Evolutionary conservation across 192 early-diverging fungal species (phyloP).

Genomic region (Umbelopsis ramanniana): DNA sequence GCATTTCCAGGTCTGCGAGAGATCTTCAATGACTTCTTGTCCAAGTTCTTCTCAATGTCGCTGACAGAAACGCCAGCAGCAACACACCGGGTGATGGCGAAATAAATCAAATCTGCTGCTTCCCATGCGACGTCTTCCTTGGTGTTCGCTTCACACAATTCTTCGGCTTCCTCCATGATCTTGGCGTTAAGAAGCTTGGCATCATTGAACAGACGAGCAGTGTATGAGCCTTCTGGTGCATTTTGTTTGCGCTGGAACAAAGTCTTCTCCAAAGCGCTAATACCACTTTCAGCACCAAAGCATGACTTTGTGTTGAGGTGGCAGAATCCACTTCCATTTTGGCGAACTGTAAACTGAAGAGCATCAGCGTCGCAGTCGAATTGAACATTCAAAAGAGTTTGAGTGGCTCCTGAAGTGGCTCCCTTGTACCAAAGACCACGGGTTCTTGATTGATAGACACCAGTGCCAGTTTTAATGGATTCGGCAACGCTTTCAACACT

Average conservation of each 20-base stretch:
- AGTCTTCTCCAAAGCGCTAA: constrained; percentile 72
- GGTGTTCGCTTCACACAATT: constrained; percentile 80
- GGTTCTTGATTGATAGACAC: constrained; percentile 91
- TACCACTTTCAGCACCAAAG: constrained; percentile 82
- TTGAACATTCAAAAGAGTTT: constrained; percentile 76
- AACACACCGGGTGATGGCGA: constrained; percentile 88
- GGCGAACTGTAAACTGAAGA: constrained; percentile 84
- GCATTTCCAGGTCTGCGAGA: constrained; percentile 89
- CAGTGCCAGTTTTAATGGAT: constrained; percentile 73
- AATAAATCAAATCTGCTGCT: constrained; percentile 96
- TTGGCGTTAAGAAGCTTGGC: constrained; percentile 82
- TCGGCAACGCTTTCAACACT: constrained; percentile 81
- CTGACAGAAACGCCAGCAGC: constrained; percentile 77
- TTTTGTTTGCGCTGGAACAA: constrained; percentile 68
- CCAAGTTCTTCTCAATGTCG: constrained; percentile 89
- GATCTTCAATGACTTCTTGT: constrained; percentile 82
- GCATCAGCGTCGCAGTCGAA: constrained; percentile 93
- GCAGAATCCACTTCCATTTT: constrained; percentile 92
- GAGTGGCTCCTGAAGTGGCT: constrained; percentile 92
- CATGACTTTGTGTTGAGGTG: constrained; percentile 90
- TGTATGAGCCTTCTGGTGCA: constrained; percentile 93
- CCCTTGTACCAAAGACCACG: constrained; percentile 98
- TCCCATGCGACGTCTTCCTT: constrained; percentile 91
- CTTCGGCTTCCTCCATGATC: constrained; percentile 95
- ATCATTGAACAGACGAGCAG: constrained; percentile 85